Conservation (phyloP, 192 early-diverging fungal species). For the Jimgerdemannia flammicorona region DNA sequence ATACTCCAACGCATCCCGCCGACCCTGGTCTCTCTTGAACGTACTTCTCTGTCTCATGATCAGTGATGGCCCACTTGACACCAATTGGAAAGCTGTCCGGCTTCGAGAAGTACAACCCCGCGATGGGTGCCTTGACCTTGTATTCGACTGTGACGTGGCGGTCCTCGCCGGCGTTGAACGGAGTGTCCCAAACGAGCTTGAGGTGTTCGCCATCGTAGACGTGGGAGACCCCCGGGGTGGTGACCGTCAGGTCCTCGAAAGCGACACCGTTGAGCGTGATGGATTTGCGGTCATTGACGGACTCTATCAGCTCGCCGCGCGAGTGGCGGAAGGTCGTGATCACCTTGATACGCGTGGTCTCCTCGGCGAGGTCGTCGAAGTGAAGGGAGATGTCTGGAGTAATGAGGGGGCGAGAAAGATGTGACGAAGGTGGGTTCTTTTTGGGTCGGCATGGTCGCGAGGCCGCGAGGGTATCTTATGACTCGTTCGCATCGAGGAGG, state of each 20-base stretch:
- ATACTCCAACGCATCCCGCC: background rate
- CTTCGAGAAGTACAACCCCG: constrained; percentile 44
- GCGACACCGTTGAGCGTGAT: constrained; percentile 32
- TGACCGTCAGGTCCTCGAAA: constrained; percentile 22
- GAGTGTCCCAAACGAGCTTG: constrained; percentile 25
- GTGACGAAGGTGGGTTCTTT: too few relatives aligned
- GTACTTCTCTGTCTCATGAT: constrained; percentile 42
- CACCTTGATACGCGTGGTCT: constrained; percentile 15
- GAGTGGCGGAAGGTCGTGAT: constrained; percentile 16
- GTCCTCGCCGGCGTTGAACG: constrained; percentile 22
- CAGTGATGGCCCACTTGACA: constrained; percentile 37
- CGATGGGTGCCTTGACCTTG: constrained; percentile 25
- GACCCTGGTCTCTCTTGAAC: background rate
- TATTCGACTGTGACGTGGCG: constrained; percentile 32
- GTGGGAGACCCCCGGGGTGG: constrained; percentile 12
- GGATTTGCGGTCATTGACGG: constrained; percentile 3
- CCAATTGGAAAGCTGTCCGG: constrained; percentile 23
- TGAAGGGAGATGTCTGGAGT: constrained; percentile 25
- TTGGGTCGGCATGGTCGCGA: too few relatives aligned
- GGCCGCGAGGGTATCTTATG: too few relatives aligned
- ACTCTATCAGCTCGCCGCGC: background rate
- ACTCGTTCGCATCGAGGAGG: too few relatives aligned
- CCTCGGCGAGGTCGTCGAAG: constrained; percentile 12
- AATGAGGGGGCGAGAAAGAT: too few relatives aligned
- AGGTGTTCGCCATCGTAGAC: constrained; percentile 34